Evolutionary conservation across 2,329 filamentous ascomycete genomes (phyloP), one percentile per base, ranked within the genome.

Genomic region (Curvularia eragrostidis): DNA sequence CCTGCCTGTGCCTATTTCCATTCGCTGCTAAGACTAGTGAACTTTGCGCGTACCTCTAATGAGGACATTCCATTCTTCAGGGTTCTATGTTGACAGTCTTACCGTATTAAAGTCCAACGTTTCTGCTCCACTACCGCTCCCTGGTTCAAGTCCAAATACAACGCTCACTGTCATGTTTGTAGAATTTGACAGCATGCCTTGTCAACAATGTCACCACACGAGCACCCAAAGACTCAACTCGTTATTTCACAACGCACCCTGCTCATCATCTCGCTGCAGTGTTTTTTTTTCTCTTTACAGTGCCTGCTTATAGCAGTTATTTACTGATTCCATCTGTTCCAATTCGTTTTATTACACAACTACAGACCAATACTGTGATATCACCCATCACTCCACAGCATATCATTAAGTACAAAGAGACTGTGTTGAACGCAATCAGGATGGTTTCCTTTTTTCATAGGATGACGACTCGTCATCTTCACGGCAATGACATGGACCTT

Each of bases 401-500:
- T 42, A 48, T 21, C 24, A 26, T 24, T 30, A 30, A 2, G 26
- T 9, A 39, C 43, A 59, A 43, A 34, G 34, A 53, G 7, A 43
- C 9, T 15, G 8, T 38, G 13, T 15, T 15, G 19, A n/a, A 9
- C n/a, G 12, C 18, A 28, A 26, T 53, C 50, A 52, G 19, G 23
- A 67, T 63, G 61, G 39, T 52, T 24, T 39, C 57, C 8, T 58
- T 58, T 48, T 21, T 52, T 13, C 51, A 43, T 12, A 55, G 52
- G 23, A 65, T 66, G 56, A 52, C 59, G 13, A 66, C 64, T 5
- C 58, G 59, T 3, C 57, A 53, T 41, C 66, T 73, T 18, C 52
- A 61, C 19, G 60, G 65, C 43, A n/a, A 24, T 19, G 70, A 73
- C 9, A 71, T 74, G 47, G 68, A 70, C 24, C 56, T 54, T 1